Evolutionary conservation across 345 rosid genomes (phyloP), one percentile per base, ranked within the genome.

Genomic region (Cardiospermum halicacabum): DNA sequence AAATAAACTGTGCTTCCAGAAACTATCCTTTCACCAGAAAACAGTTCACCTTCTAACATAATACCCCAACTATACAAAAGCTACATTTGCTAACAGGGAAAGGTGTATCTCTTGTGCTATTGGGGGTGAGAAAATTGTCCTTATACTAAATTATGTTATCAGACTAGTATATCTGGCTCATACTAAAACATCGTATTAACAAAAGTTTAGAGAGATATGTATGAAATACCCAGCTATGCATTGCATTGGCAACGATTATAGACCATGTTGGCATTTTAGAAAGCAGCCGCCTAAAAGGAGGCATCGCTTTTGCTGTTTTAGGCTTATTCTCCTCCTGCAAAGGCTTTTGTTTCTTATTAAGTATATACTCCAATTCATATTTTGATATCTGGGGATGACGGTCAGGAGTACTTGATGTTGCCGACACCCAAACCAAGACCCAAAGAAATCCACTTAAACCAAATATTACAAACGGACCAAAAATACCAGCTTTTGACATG

Each of bases 201-300:
- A 55, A 60, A 48, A 36, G 30, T 24, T 53, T 24, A 40, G 42
- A 67, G 60, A 56, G 50, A 45, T 13, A 37, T 49, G 27, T 34
- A 55, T 22, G 42, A 68, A 69, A 66, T 86, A 93, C 96, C 97
- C 97, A 94, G 78, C 92, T 87, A 69, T 94, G 99, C 96, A 90
- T 94, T 53, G 95, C 76, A 84, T 94, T 94, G 56, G 97, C 99
- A 53, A 89, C 75, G 24, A 94, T 94, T 50, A 94, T 75, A 70
- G 96, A 84, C 99, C 99, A 94, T 30, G 97, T 84, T 25, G 96
- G 95, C 89, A 84, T 83, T 77, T 84, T 90, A 13, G 96, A 87
- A 18, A 94, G 92, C 75, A 94, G 69, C 69, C 83, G 83, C 74
- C 84, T 56, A 65, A 90, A 93, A 49, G 99, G 97, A 74, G 99